A percentile compares a stretch with the other conserved stretches of the same genome.
Conservation (phyloP, 2,329 filamentous ascomycete genomes). For the Ophiosphaerella herpotricha region DNA sequence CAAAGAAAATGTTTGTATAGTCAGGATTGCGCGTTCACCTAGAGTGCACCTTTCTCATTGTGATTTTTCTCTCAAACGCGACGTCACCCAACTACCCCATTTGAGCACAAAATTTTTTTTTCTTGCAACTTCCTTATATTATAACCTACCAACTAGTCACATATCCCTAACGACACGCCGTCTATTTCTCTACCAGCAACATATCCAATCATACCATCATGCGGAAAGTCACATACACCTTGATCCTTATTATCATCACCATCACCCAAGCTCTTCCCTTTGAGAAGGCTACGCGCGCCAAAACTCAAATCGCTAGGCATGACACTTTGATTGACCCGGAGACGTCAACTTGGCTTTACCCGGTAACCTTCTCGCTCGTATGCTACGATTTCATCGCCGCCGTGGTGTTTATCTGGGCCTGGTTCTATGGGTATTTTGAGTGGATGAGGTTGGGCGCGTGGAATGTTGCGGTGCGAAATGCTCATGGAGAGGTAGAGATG, state of each 20-base stretch:
- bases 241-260: not conserved
- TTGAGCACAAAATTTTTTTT: no score
- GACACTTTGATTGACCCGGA: not conserved
- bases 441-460: constrained; percentile 8
- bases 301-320: not conserved
- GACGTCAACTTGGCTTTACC: constrained; percentile 10
- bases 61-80: not conserved
- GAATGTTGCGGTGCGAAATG: not conserved
- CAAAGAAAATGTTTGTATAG: constrained; percentile 7
- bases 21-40: constrained; percentile 5
- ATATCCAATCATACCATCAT: not conserved
- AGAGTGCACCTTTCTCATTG: not conserved
- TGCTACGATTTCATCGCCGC: constrained; percentile 21
- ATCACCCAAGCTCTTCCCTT: not conserved
- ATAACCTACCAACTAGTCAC: no score
- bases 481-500: not conserved
- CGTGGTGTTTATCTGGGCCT: constrained; percentile 16
- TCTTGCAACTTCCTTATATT: no score
- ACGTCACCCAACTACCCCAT: not conserved
- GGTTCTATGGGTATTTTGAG: constrained; percentile 10
- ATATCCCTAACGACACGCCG: not conserved
- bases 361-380: constrained; percentile 17
- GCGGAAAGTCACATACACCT: not conserved
- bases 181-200: not conserved
- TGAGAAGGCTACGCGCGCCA: not conserved